phyloP scores from a whole-genome alignment of 2,329 filamentous ascomycete species.

The Neofusicoccum cordaticola region DNA sequence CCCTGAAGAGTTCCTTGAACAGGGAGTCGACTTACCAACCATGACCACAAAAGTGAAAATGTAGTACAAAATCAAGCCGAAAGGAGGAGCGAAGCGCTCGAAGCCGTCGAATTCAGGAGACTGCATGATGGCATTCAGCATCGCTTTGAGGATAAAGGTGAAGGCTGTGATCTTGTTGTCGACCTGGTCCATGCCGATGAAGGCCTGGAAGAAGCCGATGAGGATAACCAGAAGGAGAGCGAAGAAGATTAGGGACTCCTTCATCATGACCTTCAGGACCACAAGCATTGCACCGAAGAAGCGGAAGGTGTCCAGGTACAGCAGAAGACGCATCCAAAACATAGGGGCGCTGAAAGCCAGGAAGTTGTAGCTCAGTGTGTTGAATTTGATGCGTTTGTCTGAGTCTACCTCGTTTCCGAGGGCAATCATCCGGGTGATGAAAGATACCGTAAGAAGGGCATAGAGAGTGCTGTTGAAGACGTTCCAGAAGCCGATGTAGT shows the following conservation, averaged over 20 bases:
- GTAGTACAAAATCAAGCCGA: slow-evolving; percentile 94
- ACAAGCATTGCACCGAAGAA: slow-evolving; percentile 99
- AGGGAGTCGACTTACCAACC: slow-evolving; percentile 49
- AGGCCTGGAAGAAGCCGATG: slow-evolving; percentile 85
- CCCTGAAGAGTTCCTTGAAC: too few species aligned
- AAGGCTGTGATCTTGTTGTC: slow-evolving; percentile 65
- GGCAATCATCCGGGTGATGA: slow-evolving; percentile 76
- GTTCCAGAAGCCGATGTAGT: slow-evolving; percentile 96
- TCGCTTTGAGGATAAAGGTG: slow-evolving; percentile 71
- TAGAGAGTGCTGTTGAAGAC: slow-evolving; percentile 89
- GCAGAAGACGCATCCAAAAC: slow-evolving; percentile 91
- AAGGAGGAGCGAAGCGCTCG: slow-evolving; percentile 86
- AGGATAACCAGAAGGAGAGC: slow-evolving; percentile 81
- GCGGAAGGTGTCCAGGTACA: slow-evolving; percentile 88
- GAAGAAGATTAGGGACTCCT: slow-evolving; percentile 87
- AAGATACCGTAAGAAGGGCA: slow-evolving; percentile 70
- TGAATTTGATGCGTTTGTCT: slow-evolving; percentile 60
- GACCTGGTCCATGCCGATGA: slow-evolving; percentile 83
- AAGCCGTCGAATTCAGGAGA: slow-evolving; percentile 87
- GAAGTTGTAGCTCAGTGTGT: slow-evolving; percentile 87
- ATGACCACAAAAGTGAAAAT: slow-evolving; percentile 97
- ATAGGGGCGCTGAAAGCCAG: slow-evolving; percentile 89
- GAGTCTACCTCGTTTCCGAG: slow-evolving; percentile 58
- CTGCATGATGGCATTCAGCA: slow-evolving; percentile 89
- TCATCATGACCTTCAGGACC: slow-evolving; percentile 72